Conservation (phyloP, 495 filamentous ascomycete genomes). For the Penicillium crystallinum region DNA sequence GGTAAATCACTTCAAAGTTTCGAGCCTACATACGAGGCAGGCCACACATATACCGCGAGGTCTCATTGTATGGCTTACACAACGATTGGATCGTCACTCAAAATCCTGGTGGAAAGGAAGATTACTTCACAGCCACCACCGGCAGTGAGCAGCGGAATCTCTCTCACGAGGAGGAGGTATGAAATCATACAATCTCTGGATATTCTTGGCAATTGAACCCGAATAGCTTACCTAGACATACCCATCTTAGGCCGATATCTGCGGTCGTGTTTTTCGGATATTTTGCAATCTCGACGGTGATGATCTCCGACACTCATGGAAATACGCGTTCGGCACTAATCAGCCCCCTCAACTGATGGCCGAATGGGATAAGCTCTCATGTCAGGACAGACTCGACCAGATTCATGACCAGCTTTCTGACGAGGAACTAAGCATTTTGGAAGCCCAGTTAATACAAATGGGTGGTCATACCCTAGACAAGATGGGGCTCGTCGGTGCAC, state of each 20-base stretch:
- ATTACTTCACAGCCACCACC: background rate
- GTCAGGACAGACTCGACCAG: background rate
- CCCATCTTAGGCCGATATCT: background rate
- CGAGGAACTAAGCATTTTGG: background rate
- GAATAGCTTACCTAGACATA: background rate
- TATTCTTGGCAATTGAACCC: background rate
- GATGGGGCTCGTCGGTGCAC: background rate
- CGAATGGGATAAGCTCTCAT: background rate
- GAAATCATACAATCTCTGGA: background rate
- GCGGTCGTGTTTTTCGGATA: background rate
- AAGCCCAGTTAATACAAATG: background rate
- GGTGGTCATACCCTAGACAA: background rate
- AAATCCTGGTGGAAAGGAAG: background rate
- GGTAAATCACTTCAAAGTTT: too few relatives aligned
- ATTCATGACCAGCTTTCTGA: background rate
- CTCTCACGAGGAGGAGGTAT: background rate
- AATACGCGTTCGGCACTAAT: background rate
- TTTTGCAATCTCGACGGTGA: background rate
- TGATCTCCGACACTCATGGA: background rate
- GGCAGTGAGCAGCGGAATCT: background rate
- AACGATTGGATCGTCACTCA: conserved; percentile 25
- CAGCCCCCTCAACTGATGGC: background rate
- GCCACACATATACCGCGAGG: conserved; percentile 19
- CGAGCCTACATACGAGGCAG: too few relatives aligned
- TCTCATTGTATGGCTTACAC: conserved; percentile 20